A percentile compares a stretch with the other conserved stretches of the same genome.
Evolutionary conservation across 2,329 filamentous ascomycete genomes (phyloP).

Genomic region (Pseudogymnoascus sp.): DNA sequence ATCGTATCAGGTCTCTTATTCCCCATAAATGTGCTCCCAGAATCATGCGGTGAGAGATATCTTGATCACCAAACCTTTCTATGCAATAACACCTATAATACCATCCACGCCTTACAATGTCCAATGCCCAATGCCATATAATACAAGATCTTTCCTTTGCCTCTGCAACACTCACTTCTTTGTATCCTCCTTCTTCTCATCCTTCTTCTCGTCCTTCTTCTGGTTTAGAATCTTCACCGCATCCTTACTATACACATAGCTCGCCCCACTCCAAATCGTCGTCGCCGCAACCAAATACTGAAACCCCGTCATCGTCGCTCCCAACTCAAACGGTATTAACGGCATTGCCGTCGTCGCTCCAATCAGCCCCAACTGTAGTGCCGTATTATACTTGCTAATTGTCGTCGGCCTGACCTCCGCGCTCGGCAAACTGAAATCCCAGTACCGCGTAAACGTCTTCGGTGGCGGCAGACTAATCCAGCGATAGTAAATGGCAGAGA

Average conservation of each 20-base stretch:
- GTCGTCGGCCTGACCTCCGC: slow-evolving; percentile 77
- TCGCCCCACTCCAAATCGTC: slow-evolving; percentile 87
- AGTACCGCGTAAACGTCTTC: slow-evolving; percentile 87
- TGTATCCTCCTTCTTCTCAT: slow-evolving; percentile 5
- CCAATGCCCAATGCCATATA: slow-evolving; percentile 1
- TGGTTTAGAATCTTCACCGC: slow-evolving; percentile 74
- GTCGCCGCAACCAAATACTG: slow-evolving; percentile 82
- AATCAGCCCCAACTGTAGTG: slow-evolving; percentile 79
- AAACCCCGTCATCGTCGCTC: slow-evolving; percentile 48
- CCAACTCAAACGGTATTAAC: slow-evolving; percentile 54
- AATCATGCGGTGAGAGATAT: not conserved
- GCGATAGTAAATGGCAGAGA: slow-evolving; percentile 88
- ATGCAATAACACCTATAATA: slow-evolving; percentile 4
- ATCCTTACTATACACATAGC: slow-evolving; percentile 84
- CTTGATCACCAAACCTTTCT: not conserved
- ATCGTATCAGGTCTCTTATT: not conserved
- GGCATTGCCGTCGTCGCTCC: slow-evolving; percentile 77
- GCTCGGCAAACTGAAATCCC: slow-evolving; percentile 90
- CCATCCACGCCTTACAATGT: not conserved
- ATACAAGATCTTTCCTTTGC: not conserved
- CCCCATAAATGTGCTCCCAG: not conserved
- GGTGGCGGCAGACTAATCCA: slow-evolving; percentile 90
- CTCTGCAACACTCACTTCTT: not conserved
- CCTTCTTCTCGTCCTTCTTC: slow-evolving; percentile 12
- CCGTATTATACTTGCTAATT: slow-evolving; percentile 89